These are phyloP conservation scores for Gonapodya sp. DNA, from an alignment of 192 early-diverging fungal species.

Conservation along the genomic window DNA sequence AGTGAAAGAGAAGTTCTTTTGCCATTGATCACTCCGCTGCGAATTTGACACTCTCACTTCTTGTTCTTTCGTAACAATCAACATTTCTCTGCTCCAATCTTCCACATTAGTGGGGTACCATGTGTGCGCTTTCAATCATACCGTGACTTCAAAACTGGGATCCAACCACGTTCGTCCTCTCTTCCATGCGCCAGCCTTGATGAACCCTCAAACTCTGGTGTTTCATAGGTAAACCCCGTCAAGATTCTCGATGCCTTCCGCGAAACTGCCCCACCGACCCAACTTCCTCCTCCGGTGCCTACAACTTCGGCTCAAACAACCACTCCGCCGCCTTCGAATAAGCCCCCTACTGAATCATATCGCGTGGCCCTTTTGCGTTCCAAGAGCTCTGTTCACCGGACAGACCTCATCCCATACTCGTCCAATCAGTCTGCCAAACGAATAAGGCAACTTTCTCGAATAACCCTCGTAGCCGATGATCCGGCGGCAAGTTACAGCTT, in stretches of 20 bases:
- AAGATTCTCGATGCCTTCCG: constrained; percentile 1
- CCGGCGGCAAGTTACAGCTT: background rate
- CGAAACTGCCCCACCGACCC: background rate
- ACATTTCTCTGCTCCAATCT: background rate
- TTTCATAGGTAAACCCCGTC: background rate
- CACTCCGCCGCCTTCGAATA: background rate
- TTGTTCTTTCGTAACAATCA: background rate
- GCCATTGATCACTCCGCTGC: background rate
- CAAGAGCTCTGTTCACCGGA: background rate
- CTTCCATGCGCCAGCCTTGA: background rate
- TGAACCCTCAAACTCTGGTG: background rate
- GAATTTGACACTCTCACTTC: background rate
- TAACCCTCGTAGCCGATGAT: background rate
- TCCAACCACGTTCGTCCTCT: background rate
- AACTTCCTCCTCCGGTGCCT: background rate
- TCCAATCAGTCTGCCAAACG: background rate
- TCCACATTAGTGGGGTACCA: background rate
- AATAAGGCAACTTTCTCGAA: background rate
- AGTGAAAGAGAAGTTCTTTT: background rate
- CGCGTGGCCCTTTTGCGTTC: background rate
- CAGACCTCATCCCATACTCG: background rate
- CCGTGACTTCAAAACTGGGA: background rate
- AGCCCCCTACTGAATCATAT: background rate
- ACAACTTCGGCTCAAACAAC: background rate
- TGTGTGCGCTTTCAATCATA: background rate